Conservation (phyloP, 768 basidiomycete genomes). For the Cytidiella melzeri region DNA sequence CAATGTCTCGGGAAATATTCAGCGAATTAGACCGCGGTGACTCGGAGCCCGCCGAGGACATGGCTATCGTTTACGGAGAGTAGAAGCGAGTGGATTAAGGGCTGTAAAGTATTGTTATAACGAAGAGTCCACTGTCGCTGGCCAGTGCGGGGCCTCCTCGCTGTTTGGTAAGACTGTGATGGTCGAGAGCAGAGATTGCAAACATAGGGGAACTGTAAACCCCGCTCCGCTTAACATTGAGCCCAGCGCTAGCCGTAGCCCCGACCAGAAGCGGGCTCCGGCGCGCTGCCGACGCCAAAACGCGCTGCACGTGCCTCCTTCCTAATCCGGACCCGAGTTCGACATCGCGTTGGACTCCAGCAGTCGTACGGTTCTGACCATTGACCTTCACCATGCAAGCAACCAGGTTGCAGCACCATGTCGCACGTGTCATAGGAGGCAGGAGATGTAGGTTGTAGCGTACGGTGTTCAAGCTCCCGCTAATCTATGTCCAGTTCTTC, state of each 20-base stretch:
- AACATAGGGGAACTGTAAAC: neutral
- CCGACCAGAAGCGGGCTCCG: neutral
- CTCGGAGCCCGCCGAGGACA: neutral
- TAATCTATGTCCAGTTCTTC: conserved; percentile 38
- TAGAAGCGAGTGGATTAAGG: neutral
- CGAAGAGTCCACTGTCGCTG: neutral
- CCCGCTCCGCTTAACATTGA: neutral
- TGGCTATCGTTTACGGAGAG: neutral
- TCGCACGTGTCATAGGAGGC: neutral
- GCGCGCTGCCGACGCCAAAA: neutral
- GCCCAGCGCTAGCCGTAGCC: neutral
- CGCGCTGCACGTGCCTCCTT: neutral
- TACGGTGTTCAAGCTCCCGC: neutral
- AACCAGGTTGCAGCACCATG: neutral
- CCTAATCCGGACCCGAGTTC: neutral
- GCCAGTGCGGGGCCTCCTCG: neutral
- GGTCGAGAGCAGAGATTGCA: neutral
- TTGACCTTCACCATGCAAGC: neutral
- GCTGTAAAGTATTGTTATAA: neutral
- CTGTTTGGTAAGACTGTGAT: neutral
- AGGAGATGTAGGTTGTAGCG: neutral
- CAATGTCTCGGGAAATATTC: neutral
- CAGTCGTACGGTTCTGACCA: neutral
- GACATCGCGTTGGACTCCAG: neutral
- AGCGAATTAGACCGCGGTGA: no score